A percentile compares a stretch with the other conserved stretches of the same genome.
These are phyloP conservation scores for Globisporangium nunn DNA, from an alignment of 352 stramenopile genomes.

Conservation along the genomic window DNA sequence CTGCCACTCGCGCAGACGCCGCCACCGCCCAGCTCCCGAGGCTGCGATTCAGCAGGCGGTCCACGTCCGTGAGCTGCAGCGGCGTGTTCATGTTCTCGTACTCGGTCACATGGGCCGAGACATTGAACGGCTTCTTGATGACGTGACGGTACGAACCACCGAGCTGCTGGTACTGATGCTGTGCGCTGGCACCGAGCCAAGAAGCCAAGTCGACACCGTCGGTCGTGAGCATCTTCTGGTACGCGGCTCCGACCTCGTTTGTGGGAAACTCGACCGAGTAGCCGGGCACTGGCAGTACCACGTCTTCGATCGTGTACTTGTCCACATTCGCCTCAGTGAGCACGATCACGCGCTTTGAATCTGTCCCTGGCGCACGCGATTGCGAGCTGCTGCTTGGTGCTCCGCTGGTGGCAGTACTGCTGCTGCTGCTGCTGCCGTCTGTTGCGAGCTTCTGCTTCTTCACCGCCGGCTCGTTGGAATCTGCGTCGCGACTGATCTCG, in stretches of 20 bases:
- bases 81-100: slow-evolving; percentile 88
- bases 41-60: slow-evolving; percentile 27
- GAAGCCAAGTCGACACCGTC: slow-evolving; percentile 51
- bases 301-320: slow-evolving; percentile 88
- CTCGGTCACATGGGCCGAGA: slow-evolving; percentile 75
- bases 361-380: too few relatives aligned
- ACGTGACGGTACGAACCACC: slow-evolving; percentile 89
- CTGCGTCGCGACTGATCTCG: neutral
- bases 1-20: neutral
- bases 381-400: too few relatives aligned
- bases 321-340: slow-evolving; percentile 83
- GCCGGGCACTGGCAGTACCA: slow-evolving; percentile 93
- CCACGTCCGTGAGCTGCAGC: slow-evolving; percentile 87
- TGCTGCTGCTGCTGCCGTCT: neutral
- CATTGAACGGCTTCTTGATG: slow-evolving; percentile 80
- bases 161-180: slow-evolving; percentile 57
- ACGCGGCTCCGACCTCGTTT: slow-evolving; percentile 52
- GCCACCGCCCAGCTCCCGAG: neutral
- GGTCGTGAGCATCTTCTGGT: slow-evolving; percentile 43
- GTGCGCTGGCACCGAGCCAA: slow-evolving; percentile 17
- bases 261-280: slow-evolving; percentile 79
- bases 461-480: slow-evolving; percentile 6
- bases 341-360: slow-evolving; percentile 28
- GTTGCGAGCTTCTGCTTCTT: slow-evolving; percentile 14
- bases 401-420: too few relatives aligned